phyloP scores from a whole-genome alignment of 306 rosid species.

The Rosa lucieae region DNA sequence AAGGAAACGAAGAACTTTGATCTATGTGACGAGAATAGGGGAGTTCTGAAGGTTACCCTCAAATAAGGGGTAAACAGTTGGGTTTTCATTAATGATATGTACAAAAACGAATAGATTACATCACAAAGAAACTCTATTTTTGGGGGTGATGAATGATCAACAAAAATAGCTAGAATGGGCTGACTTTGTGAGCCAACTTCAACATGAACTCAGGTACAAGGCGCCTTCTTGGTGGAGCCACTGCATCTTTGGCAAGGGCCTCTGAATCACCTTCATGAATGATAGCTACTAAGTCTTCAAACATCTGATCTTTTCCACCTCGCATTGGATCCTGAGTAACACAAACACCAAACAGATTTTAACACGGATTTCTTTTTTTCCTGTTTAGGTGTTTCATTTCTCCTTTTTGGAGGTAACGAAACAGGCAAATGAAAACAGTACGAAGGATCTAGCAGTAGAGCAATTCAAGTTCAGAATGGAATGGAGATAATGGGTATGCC shows the following conservation, averaged over 20 bases:
- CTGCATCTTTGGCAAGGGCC: slow-evolving; percentile 62
- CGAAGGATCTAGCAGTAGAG: background rate
- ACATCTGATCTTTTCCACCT: slow-evolving; percentile 76
- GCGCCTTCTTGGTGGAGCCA: slow-evolving; percentile 77
- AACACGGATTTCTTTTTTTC: background rate
- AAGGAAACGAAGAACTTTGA: background rate
- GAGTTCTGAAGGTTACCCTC: background rate
- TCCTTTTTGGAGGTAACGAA: background rate
- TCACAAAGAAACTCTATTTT: background rate
- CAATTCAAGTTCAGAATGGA: background rate
- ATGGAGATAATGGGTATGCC: background rate
- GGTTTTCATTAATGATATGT: slow-evolving; percentile 7
- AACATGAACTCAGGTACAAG: slow-evolving; percentile 90
- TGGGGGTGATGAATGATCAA: background rate
- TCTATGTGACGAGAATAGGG: background rate
- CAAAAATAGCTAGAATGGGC: slow-evolving; percentile 64
- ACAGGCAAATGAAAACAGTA: background rate
- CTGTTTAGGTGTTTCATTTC: background rate
- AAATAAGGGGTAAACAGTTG: background rate
- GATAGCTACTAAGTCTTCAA: slow-evolving; percentile 68
- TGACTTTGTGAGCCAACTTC: slow-evolving; percentile 71
- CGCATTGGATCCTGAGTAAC: slow-evolving; percentile 89
- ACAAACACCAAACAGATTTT: slow-evolving; percentile 4
- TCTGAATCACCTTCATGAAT: slow-evolving; percentile 67
- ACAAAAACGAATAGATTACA: slow-evolving; percentile 10